phyloP scores from a whole-genome alignment of 345 rosid genomes.

The Pseudoturritis turrita region DNA sequence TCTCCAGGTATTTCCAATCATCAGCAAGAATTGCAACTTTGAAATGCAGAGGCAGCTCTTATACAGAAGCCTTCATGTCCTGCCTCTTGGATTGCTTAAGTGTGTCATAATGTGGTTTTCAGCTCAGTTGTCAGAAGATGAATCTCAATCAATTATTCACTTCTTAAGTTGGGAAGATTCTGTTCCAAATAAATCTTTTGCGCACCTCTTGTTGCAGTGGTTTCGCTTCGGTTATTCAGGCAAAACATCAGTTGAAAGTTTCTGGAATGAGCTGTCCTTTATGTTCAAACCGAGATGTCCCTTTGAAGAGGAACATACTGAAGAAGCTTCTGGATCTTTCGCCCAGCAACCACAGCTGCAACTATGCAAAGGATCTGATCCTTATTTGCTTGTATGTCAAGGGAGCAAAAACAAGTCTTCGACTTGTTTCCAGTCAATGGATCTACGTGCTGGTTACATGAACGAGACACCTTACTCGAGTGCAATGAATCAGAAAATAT shows the following conservation, averaged over 20 bases:
- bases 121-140: slow-evolving; percentile 49
- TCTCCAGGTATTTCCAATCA: slow-evolving; percentile 51
- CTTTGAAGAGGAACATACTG: slow-evolving; percentile 26
- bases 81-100: slow-evolving; percentile 73
- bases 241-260: slow-evolving; percentile 46
- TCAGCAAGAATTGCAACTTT: slow-evolving; percentile 41
- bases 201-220: slow-evolving; percentile 59
- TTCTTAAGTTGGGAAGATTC: slow-evolving; percentile 33
- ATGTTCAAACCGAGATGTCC: slow-evolving; percentile 40
- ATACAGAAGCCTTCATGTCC: slow-evolving; percentile 44
- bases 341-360: slow-evolving; percentile 18
- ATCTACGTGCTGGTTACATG: slow-evolving; percentile 19
- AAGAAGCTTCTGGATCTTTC: slow-evolving; percentile 35
- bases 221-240: slow-evolving; percentile 51
- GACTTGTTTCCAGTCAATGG: slow-evolving; percentile 21
- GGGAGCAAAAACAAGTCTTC: slow-evolving; percentile 21
- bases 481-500: slow-evolving; percentile 37
- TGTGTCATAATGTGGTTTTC: slow-evolving; percentile 71
- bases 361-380: neutral
- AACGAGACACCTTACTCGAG: slow-evolving; percentile 39
- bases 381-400: slow-evolving; percentile 7
- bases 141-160: slow-evolving; percentile 43
- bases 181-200: slow-evolving; percentile 38
- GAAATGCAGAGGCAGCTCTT: slow-evolving; percentile 55
- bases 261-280: slow-evolving; percentile 45